These are phyloP conservation scores for Candida labiduridarum DNA, from an alignment of 1,139 yeast genomes.

Conservation along the genomic window DNA sequence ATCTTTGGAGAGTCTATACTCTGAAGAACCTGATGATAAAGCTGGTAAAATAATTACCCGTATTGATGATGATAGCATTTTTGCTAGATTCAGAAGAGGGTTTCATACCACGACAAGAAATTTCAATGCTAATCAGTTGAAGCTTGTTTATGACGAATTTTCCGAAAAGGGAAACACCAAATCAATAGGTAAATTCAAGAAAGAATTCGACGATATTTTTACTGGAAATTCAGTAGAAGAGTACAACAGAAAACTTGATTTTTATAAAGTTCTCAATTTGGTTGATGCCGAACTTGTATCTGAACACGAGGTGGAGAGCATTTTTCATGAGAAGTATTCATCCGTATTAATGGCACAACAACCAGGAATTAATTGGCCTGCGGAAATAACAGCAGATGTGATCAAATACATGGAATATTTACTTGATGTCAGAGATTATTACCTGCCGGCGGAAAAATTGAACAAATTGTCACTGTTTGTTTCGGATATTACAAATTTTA, in stretches of 20 bases:
- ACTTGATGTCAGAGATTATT: constrained; percentile 25
- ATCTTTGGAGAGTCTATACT: constrained; percentile 72
- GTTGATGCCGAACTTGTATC: constrained; percentile 34
- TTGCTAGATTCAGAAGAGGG: constrained; percentile 40
- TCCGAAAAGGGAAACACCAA: constrained; percentile 3
- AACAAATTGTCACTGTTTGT: constrained; percentile 33
- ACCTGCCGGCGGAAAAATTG: constrained; percentile 20
- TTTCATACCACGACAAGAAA: constrained; percentile 38
- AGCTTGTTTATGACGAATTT: constrained; percentile 10
- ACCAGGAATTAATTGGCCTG: constrained; percentile 9
- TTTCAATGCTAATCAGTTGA: constrained; percentile 7
- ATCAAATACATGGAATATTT: constrained; percentile 34
- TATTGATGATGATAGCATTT: constrained; percentile 44
- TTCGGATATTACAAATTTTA: constrained; percentile 27
- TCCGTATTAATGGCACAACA: constrained; percentile 20
- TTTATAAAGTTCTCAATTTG: constrained; percentile 41
- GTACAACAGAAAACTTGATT: constrained; percentile 37
- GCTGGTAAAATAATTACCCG: not conserved
- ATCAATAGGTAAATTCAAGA: constrained; percentile 6
- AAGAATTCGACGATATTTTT: constrained; percentile 20
- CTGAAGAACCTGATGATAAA: constrained; percentile 28
- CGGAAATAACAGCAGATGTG: constrained; percentile 30
- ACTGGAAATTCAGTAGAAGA: constrained; percentile 24
- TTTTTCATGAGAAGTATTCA: constrained; percentile 32
- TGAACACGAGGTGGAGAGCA: constrained; percentile 25